These are phyloP conservation scores for Candida coquimbonensis DNA, from an alignment of 805 yeast species.

Conservation along the genomic window DNA sequence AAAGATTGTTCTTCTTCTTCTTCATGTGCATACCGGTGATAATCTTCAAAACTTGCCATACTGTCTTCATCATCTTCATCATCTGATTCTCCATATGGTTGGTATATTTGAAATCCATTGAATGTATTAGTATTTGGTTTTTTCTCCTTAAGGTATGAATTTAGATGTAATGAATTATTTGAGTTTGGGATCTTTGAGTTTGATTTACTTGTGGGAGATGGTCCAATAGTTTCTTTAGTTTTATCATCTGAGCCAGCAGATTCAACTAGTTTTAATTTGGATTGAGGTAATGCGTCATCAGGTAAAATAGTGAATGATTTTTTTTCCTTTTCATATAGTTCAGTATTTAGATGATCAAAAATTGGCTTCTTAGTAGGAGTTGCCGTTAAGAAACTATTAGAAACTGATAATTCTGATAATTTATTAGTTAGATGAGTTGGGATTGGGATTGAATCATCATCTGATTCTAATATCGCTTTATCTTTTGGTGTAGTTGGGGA, in stretches of 20 bases:
- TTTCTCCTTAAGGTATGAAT: constrained; percentile 17
- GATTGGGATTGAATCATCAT: background rate
- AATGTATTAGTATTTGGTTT: constrained; percentile 18
- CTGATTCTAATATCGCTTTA: no score
- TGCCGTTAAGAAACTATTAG: background rate
- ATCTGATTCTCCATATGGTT: constrained; percentile 17
- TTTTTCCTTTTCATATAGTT: constrained; percentile 1
- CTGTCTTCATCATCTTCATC: constrained; percentile 9
- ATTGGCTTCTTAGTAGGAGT: background rate
- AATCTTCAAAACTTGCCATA: constrained; percentile 4
- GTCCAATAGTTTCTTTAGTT: no score
- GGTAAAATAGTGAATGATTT: constrained; percentile 4
- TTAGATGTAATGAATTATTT: constrained; percentile 17
- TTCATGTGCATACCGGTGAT: background rate
- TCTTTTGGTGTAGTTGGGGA: background rate
- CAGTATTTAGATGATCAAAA: background rate
- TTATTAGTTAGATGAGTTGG: constrained; percentile 6
- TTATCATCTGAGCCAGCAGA: no score
- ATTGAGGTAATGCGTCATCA: background rate
- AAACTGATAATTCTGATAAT: constrained; percentile 3
- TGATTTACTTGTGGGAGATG: background rate
- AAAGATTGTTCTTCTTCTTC: constrained; percentile 7
- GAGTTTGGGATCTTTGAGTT: constrained; percentile 7
- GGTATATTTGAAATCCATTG: constrained; percentile 21
- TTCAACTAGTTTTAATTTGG: no score